Evolutionary conservation across 148 eudicot genomes (phyloP).

Genomic region (Vaccinium myrtillus): DNA sequence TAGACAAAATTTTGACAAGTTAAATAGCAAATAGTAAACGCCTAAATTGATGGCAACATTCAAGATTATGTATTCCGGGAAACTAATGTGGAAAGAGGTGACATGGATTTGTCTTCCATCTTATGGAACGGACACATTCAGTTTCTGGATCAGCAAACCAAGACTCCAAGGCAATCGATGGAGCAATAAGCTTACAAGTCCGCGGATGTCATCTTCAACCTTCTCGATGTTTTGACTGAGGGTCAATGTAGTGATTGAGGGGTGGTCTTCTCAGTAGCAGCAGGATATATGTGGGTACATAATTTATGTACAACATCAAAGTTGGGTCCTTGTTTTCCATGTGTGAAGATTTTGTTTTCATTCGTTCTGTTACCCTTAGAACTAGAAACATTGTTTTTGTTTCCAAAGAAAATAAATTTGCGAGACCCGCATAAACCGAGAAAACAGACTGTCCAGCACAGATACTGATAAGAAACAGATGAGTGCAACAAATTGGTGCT

Average conservation of each 20-base stretch:
- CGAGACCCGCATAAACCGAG: not conserved
- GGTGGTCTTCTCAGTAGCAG: no score
- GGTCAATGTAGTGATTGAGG: no score
- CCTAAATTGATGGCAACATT: not conserved
- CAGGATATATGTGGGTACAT: no score
- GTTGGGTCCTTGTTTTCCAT: no score
- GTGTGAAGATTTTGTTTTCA: not conserved
- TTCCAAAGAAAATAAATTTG: not conserved
- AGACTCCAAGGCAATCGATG: no score
- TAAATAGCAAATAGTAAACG: not conserved
- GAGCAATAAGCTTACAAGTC: no score
- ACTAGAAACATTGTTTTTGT: not conserved
- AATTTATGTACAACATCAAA: no score
- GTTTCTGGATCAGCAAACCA: no score
- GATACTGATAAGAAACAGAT: not conserved
- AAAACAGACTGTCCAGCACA: not conserved
- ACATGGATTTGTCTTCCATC: no score
- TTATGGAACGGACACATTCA: no score
- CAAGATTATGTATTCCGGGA: not conserved
- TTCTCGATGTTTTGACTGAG: no score
- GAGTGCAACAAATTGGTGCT: not conserved
- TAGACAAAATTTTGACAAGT: not conserved
- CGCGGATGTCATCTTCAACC: no score
- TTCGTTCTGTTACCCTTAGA: not conserved
- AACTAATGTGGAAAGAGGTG: not conserved